A percentile compares a stretch with the other conserved stretches of the same genome.
Evolutionary conservation across 1,284 basidiomycete genomes (phyloP).

Genomic region (Ganoderma leucocontextum): DNA sequence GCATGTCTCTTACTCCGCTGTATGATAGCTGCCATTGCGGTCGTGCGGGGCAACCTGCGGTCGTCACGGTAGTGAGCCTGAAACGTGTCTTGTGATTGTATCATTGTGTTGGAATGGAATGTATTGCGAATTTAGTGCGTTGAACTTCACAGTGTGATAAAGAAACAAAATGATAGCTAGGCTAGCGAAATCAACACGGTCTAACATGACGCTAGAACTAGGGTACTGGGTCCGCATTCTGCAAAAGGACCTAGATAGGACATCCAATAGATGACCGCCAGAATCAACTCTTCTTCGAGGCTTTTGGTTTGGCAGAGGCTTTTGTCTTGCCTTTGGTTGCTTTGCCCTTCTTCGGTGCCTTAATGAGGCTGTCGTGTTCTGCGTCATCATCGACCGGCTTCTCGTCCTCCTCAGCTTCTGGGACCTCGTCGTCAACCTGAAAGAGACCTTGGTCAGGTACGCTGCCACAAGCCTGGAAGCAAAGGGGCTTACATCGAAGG

Average conservation of each 20-base stretch:
- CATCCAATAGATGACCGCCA: not conserved
- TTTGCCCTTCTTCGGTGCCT: constrained; percentile 49
- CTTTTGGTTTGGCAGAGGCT: constrained; percentile 35
- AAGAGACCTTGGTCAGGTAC: constrained; percentile 10
- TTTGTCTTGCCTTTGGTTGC: constrained; percentile 34
- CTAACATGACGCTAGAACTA: not conserved
- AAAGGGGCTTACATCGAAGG: constrained; percentile 60
- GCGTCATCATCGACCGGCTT: constrained; percentile 50
- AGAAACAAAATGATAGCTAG: not conserved
- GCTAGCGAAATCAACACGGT: not conserved
- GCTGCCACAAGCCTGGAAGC: constrained; percentile 30
- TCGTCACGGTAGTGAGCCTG: not conserved
- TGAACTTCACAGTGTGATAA: not conserved
- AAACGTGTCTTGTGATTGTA: not conserved
- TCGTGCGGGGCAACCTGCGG: not conserved
- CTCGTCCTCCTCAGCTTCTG: constrained; percentile 51
- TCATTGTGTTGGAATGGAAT: not conserved
- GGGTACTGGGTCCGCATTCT: not conserved
- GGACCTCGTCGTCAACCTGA: constrained; percentile 49
- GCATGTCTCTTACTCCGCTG: constrained; percentile 7
- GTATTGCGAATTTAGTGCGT: not conserved
- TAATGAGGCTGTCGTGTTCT: constrained; percentile 61
- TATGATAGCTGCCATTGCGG: constrained; percentile 1
- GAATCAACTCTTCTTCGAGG: constrained; percentile 29
- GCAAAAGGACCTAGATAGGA: constrained; percentile 3